Conservation (phyloP, 768 basidiomycete genomes). For the Hygrophoropsis aurantiaca region DNA sequence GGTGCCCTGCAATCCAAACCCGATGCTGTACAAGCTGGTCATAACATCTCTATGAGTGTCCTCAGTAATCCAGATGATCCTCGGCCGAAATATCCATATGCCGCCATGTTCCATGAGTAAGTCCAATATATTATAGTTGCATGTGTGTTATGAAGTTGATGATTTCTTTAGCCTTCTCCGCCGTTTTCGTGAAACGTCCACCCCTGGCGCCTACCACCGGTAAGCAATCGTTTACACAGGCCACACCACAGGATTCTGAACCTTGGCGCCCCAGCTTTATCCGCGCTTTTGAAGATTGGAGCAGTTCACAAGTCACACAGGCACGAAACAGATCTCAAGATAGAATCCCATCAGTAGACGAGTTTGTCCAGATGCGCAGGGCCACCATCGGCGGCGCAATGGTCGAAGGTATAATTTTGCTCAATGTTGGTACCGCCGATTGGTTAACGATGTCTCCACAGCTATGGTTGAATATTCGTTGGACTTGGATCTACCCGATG, state of each 20-base stretch:
- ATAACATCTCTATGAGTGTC: conserved; percentile 30
- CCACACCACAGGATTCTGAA: conserved; percentile 3
- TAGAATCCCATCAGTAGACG: conserved; percentile 36
- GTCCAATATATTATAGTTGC: conserved; percentile 10
- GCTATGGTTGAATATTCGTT: conserved; percentile 38
- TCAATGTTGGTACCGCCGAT: not conserved
- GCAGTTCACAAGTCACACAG: conserved; percentile 34
- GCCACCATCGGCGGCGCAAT: conserved; percentile 36
- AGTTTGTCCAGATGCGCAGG: conserved; percentile 38
- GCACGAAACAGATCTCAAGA: conserved; percentile 34
- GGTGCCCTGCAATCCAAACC: conserved; percentile 34
- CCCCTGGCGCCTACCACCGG: conserved; percentile 35
- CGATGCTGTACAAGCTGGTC: conserved; percentile 32
- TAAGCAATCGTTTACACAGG: conserved; percentile 3
- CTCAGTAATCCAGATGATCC: conserved; percentile 24
- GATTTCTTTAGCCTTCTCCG: conserved; percentile 24
- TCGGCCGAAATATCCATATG: conserved; percentile 34
- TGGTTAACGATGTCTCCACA: conserved; percentile 11
- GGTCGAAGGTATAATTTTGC: conserved; percentile 33
- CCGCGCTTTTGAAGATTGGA: conserved; percentile 35
- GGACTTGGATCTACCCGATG: conserved; percentile 35
- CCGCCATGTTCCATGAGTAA: conserved; percentile 39
- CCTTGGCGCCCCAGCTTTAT: conserved; percentile 25
- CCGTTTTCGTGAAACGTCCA: conserved; percentile 36
- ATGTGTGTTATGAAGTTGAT: conserved; percentile 13